These are phyloP conservation scores for Paraphoma sp. DNA, from an alignment of 2,329 filamentous ascomycete genomes.

Conservation along the genomic window DNA sequence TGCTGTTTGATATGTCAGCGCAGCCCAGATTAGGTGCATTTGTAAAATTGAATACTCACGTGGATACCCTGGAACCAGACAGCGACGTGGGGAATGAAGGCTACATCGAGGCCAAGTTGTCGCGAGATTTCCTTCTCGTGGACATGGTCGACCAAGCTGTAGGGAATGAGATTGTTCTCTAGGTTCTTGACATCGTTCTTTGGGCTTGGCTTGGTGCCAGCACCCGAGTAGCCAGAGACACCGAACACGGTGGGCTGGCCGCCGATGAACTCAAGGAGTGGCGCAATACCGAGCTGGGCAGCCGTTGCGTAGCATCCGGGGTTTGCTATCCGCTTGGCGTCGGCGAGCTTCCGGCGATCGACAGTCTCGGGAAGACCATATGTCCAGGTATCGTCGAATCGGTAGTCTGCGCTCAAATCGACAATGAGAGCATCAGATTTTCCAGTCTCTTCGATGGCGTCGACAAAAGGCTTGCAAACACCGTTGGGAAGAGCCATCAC, in stretches of 20 bases:
- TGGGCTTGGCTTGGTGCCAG: slow-evolving; percentile 89
- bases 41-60: slow-evolving; percentile 44
- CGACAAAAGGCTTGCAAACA: slow-evolving; percentile 91
- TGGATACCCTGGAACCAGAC: slow-evolving; percentile 97
- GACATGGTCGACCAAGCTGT: slow-evolving; percentile 90
- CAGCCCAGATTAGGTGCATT: not conserved
- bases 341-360: slow-evolving; percentile 75
- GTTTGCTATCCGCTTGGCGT: slow-evolving; percentile 84
- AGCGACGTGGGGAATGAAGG: slow-evolving; percentile 94
- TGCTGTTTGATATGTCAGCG: slow-evolving; percentile 55
- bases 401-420: slow-evolving; percentile 95
- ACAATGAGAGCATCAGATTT: slow-evolving; percentile 76
- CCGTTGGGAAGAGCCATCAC: slow-evolving; percentile 97
- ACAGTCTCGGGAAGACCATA: slow-evolving; percentile 91
- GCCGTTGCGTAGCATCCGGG: slow-evolving; percentile 96
- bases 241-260: slow-evolving; percentile 86
- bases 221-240: slow-evolving; percentile 92
- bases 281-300: slow-evolving; percentile 86
- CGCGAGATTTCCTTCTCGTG: slow-evolving; percentile 89
- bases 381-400: slow-evolving; percentile 84
- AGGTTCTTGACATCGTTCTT: slow-evolving; percentile 91
- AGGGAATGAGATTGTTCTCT: slow-evolving; percentile 87
- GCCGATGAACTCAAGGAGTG: slow-evolving; percentile 77
- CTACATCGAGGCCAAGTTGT: slow-evolving; percentile 76
- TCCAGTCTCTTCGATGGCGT: slow-evolving; percentile 78